A percentile compares a stretch with the other conserved stretches of the same genome.
phyloP scores from a whole-genome alignment of 2,329 filamentous ascomycete species.

The Diaporthe sp. region DNA sequence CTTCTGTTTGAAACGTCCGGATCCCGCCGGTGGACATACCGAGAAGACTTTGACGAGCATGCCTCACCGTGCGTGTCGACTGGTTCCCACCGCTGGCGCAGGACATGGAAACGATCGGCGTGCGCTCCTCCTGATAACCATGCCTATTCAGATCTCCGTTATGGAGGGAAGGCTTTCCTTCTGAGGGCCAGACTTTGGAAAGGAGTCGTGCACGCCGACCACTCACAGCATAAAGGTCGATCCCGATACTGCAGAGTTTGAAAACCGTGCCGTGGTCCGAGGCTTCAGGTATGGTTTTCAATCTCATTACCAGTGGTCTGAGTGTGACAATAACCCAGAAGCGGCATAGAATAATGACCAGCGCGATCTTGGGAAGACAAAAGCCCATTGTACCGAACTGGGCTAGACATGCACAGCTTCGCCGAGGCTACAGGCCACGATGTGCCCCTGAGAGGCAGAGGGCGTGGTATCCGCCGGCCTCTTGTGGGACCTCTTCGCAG shows the following conservation, averaged over 20 bases:
- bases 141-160: neutral
- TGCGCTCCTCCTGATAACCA: neutral
- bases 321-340: neutral
- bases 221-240: neutral
- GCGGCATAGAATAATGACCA: neutral
- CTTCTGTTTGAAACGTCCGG: neutral
- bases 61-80: too few species aligned
- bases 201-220: too few species aligned
- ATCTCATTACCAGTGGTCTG: neutral
- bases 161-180: neutral
- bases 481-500: neutral
- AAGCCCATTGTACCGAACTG: neutral
- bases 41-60: neutral
- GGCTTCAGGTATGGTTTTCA: neutral
- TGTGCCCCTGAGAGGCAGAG: neutral
- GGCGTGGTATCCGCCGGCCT: neutral
- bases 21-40: neutral
- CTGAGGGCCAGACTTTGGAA: too few species aligned
- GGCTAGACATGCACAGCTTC: neutral
- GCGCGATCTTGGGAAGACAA: neutral
- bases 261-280: neutral
- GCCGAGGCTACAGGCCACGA: neutral
- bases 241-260: neutral
- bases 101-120: neutral
- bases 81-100: neutral